phyloP scores from a whole-genome alignment of 441 rosid species.

The Euphorbia celastroides region DNA sequence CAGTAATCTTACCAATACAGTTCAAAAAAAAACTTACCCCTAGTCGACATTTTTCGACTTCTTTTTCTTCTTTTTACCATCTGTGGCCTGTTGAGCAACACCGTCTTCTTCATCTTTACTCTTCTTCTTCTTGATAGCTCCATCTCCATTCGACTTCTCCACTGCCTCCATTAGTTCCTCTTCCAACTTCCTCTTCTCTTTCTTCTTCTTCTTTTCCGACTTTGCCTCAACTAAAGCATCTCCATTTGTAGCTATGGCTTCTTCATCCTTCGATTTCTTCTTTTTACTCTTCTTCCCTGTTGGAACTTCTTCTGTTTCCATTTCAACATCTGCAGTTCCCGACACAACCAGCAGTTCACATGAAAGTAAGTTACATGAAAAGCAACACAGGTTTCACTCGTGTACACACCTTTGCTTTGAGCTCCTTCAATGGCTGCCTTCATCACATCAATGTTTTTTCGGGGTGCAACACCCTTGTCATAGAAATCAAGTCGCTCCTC shows the following conservation, averaged over 20 bases:
- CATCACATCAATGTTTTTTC: slow-evolving; percentile 95
- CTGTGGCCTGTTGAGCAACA: slow-evolving; percentile 20
- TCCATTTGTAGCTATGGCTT: slow-evolving; percentile 34
- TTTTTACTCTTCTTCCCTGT: slow-evolving; percentile 77
- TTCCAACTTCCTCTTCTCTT: slow-evolving; percentile 42
- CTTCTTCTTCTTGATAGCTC: slow-evolving; percentile 41
- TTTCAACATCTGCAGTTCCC: slow-evolving; percentile 34
- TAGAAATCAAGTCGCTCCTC: slow-evolving; percentile 93
- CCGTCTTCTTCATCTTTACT: slow-evolving; percentile 36
- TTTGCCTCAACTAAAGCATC: slow-evolving; percentile 39
- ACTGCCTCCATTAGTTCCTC: slow-evolving; percentile 15
- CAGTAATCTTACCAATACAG: not conserved
- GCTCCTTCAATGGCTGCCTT: slow-evolving; percentile 62
- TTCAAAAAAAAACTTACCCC: slow-evolving; percentile 17
- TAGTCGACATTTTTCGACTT: slow-evolving; percentile 32
- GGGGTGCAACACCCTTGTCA: slow-evolving; percentile 96
- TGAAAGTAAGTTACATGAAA: not conserved
- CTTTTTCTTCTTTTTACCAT: slow-evolving; percentile 45
- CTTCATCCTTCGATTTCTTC: slow-evolving; percentile 55
- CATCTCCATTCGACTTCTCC: slow-evolving; percentile 29
- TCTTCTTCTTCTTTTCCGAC: slow-evolving; percentile 53
- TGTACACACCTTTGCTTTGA: slow-evolving; percentile 47
- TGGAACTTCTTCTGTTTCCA: slow-evolving; percentile 39
- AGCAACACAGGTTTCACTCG: not conserved
- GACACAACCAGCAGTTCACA: not conserved